Percentiles rank a stretch among this genome's conserved stretches.
Evolutionary conservation across 352 stramenopile species (phyloP).

Genomic region (Phytopythium delawarense): DNA sequence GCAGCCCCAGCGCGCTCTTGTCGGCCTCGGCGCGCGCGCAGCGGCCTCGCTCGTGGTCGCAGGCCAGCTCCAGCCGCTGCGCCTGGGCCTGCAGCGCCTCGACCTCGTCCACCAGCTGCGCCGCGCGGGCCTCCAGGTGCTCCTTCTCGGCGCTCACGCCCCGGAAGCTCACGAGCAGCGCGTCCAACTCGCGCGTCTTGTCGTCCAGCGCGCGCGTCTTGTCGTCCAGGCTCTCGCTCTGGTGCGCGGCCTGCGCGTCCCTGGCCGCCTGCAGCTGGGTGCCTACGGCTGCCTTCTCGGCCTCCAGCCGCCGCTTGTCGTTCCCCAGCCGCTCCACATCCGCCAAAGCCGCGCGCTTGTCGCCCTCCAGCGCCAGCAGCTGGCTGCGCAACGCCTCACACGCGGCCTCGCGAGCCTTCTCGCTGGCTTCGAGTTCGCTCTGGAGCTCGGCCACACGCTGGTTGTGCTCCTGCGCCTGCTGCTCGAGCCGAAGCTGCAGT

Average conservation of each 20-base stretch:
- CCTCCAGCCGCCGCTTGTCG: slow-evolving; percentile 33
- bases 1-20: slow-evolving; percentile 18
- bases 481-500: slow-evolving; percentile 20
- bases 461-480: slow-evolving; percentile 9
- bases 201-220: slow-evolving; percentile 18
- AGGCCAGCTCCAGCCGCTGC: slow-evolving; percentile 24
- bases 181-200: slow-evolving; percentile 43
- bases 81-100: slow-evolving; percentile 20
- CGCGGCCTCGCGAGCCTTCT: slow-evolving; percentile 17
- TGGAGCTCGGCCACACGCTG: slow-evolving; percentile 15
- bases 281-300: slow-evolving; percentile 16
- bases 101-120: slow-evolving; percentile 26
- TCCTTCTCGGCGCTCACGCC: slow-evolving; percentile 34
- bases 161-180: slow-evolving; percentile 32
- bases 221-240: neutral
- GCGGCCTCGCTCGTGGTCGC: slow-evolving; percentile 22
- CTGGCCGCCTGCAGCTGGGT: slow-evolving; percentile 2
- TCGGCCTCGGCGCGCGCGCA: slow-evolving; percentile 34
- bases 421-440: slow-evolving; percentile 14
- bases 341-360: slow-evolving; percentile 11
- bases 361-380: slow-evolving; percentile 15
- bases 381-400: slow-evolving; percentile 20
- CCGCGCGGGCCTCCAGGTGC: slow-evolving; percentile 22
- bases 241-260: neutral
- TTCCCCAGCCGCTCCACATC: slow-evolving; percentile 25